These are phyloP conservation scores for Takashimella tepidaria DNA, from an alignment of 1,284 basidiomycete genomes.

Conservation along the genomic window DNA sequence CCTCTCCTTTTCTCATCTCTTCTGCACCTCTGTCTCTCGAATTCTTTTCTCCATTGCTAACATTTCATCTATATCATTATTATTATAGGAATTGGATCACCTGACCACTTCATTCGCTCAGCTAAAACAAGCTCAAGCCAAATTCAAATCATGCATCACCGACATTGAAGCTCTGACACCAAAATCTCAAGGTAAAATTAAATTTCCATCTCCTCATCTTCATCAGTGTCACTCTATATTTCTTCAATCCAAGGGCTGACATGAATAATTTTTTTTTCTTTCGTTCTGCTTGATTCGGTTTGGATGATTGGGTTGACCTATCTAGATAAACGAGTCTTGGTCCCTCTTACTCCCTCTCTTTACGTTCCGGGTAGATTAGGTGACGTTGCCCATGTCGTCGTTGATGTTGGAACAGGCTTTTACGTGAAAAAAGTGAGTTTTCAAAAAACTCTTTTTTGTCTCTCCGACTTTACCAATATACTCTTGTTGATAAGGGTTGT, in stretches of 20 bases:
- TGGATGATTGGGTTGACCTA: too few relatives aligned
- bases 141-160: slow-evolving; percentile 82
- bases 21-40: neutral
- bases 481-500: too few relatives aligned
- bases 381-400: slow-evolving; percentile 79
- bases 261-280: too few relatives aligned
- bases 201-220: slow-evolving; percentile 5
- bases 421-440: slow-evolving; percentile 81
- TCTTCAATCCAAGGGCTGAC: too few relatives aligned
- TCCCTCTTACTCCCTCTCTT: slow-evolving; percentile 88
- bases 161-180: slow-evolving; percentile 71
- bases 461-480: neutral
- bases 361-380: slow-evolving; percentile 89
- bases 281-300: too few relatives aligned
- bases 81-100: slow-evolving; percentile 76
- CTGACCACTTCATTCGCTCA: slow-evolving; percentile 88
- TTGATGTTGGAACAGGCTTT: slow-evolving; percentile 95
- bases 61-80: neutral
- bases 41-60: neutral
- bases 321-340: slow-evolving; percentile 76
- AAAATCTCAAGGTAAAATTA: slow-evolving; percentile 61
- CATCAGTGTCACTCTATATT: too few relatives aligned
- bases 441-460: too few relatives aligned
- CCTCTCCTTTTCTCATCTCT: neutral
- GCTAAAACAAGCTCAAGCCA: slow-evolving; percentile 84